A percentile compares a stretch with the other conserved stretches of the same genome.
phyloP scores from a whole-genome alignment of 2,329 filamentous ascomycete species.

The Dactylellina cionopaga region DNA sequence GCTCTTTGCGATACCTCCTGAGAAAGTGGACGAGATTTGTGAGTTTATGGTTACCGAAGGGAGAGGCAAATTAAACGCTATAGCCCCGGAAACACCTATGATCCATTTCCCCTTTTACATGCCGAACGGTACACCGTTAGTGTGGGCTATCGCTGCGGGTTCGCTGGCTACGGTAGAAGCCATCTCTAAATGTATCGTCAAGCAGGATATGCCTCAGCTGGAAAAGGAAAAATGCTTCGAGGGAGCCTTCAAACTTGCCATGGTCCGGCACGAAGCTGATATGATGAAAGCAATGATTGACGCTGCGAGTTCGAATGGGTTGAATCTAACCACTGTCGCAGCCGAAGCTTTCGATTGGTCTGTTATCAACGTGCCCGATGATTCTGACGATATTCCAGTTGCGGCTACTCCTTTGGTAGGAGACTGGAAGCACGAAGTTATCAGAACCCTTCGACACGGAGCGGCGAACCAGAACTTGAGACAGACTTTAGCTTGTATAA shows the following conservation, averaged over 20 bases:
- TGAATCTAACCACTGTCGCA: conserved; percentile 29
- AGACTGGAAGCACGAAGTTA: conserved; percentile 32
- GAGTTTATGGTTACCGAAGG: conserved; percentile 14
- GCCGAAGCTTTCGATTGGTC: conserved; percentile 46
- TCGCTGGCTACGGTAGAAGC: conserved; percentile 11
- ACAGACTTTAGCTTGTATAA: conserved; percentile 16
- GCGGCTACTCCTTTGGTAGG: conserved; percentile 29
- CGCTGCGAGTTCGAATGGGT: conserved; percentile 12
- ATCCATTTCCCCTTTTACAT: conserved; percentile 42
- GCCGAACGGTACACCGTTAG: conserved; percentile 26
- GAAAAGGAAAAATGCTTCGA: conserved; percentile 31
- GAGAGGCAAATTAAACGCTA: conserved; percentile 12
- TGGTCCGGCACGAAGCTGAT: conserved; percentile 39
- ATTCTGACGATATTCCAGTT: conserved; percentile 37
- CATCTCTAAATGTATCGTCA: conserved; percentile 22
- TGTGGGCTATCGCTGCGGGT: conserved; percentile 27
- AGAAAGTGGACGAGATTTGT: conserved; percentile 19
- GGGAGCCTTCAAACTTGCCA: conserved; percentile 35
- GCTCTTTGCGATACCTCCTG: conserved; percentile 26
- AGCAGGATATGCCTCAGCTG: neutral
- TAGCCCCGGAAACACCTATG: conserved; percentile 25
- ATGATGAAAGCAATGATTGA: conserved; percentile 43
- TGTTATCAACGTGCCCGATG: conserved; percentile 30
- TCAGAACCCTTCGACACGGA: conserved; percentile 25
- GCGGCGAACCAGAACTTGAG: conserved; percentile 13